Evolutionary conservation across 139 green algal species (phyloP), one percentile per base, ranked within the genome.

Genomic region (Chlorella sp.): DNA sequence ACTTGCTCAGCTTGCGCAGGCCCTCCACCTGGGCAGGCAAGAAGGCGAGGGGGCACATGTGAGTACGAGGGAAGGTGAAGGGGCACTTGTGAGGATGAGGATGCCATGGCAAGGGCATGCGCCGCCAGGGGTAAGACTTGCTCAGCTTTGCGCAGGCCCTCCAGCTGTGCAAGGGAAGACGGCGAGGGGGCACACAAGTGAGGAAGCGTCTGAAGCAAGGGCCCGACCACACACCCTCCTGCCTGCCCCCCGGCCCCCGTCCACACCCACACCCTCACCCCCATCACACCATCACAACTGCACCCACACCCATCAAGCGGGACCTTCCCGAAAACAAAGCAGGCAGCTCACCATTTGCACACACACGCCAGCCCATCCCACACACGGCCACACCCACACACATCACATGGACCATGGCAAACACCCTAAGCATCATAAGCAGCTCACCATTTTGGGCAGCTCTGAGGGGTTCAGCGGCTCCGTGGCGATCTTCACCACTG

Each of bases 391-490:
- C n/a, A n/a, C n/a, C n/a, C n/a, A n/a, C n/a, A n/a, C n/a, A n/a
- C n/a, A n/a, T n/a, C n/a, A n/a, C n/a, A n/a, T n/a, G n/a, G n/a
- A n/a, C n/a, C n/a, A n/a, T n/a, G n/a, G n/a, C n/a, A n/a, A n/a
- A n/a, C 76, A 53, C 28, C 79, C 64, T 14, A 60, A 68, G n/a
- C 37, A 68, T 30, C 36, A 15, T 19, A 36, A 9, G 57, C 42
- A 4, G 32, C 90, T 91, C 85, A 98, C 98, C 97, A 99, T 99
- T 91, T 99, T 99, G 78, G 98, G 98, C 91, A 99, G 96, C 91
- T 99, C 98, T 9, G 88, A 94, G 36, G 98, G 98, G 91, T 99
- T 98, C 82, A 99, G 94, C 36, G 98, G 98, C 95, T 99, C 98
- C 32, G 94, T 96, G 12, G 98, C 98, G 85, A 99, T 99, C 93